Base-by-base conservation (phyloP, 2,329 filamentous ascomycete genomes). In the Aspergillus costaricaensis region DNA sequence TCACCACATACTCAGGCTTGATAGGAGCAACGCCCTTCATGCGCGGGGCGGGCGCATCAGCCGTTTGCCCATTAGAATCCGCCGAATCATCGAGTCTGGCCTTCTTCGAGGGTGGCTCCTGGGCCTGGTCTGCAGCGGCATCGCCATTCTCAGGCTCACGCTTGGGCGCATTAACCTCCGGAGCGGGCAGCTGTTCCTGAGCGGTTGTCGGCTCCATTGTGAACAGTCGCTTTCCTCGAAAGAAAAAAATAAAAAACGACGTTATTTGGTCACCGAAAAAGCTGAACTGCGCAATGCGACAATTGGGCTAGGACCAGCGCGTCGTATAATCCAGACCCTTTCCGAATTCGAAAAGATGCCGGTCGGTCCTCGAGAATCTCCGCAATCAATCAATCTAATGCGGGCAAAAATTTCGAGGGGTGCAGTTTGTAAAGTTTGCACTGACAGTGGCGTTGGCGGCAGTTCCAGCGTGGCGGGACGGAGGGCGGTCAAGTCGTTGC, bases 11-110 rank as follows among this genome's bases (percentile, higher is more conserved):
- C 86, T 92, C 90, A 71, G 85, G 81, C 76, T 92, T 92, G 74
- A 93, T 85, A 8, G 87, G 85, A 19, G 90, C 89, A 56, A 88
- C 79, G 25, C 88, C 89, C 69, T 82, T 86, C 59, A 71, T 68
- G 32, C 77, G 71, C 62, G 77, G 75, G 55, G 65, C 67, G 47
- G 68, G 62, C 38, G 66, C 68, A 59, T 73, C 67, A 17, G 59
- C 54, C 23, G 63, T 65, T 14, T 70, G 62, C 6, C 67, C 67
- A 44, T 73, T 71, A 30, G 65, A 49, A 14, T 63, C 30, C 1
- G 67, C 58, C 3, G 65, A n/a, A 23, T 74, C 72, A 6, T 84
- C 81, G 55, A 85, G 72, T 75, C 85, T 90, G 66, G 83, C 78
- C 69, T 85, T 83, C 78, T 90, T 90, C 55, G 83, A 75, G 41